Evolutionary conservation across 2,329 filamentous ascomycete species (phyloP).

Genomic region (Tolypocladium ophioglossoides): DNA sequence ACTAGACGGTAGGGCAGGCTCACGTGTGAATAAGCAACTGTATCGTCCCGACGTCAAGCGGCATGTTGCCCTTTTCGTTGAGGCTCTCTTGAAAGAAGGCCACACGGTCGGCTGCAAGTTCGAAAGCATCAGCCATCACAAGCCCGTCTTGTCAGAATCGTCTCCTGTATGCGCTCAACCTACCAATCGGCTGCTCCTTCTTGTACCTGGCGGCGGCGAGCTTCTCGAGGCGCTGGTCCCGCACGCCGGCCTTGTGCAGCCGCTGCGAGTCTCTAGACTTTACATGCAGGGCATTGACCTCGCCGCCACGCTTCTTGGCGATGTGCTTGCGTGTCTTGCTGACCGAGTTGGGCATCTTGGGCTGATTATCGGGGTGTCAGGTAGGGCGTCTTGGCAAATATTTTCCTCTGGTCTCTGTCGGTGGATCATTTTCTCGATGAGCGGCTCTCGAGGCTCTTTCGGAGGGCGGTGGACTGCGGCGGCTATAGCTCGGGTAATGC

Average conservation of each 20-base stretch:
- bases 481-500: background rate
- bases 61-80: conserved; percentile 32
- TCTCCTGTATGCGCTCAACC: conserved; percentile 9
- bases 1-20: conserved; percentile 9
- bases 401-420: background rate
- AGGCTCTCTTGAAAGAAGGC: conserved; percentile 61
- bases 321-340: conserved; percentile 85
- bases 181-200: conserved; percentile 65
- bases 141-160: background rate
- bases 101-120: conserved; percentile 23
- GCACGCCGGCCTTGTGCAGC: conserved; percentile 64
- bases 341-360: conserved; percentile 64
- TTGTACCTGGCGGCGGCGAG: conserved; percentile 59
- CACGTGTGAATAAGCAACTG: conserved; percentile 53
- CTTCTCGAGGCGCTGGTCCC: conserved; percentile 75
- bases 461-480: background rate
- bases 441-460: background rate
- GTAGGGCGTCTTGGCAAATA: background rate
- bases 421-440: background rate
- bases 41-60: conserved; percentile 44
- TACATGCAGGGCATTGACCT: conserved; percentile 68
- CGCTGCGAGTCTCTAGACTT: conserved; percentile 80
- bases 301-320: conserved; percentile 70
- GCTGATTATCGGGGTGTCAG: background rate
- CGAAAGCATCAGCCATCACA: background rate